Evolutionary conservation across 305 asterid species (phyloP).

Genomic region (Fraxinus greggii): DNA sequence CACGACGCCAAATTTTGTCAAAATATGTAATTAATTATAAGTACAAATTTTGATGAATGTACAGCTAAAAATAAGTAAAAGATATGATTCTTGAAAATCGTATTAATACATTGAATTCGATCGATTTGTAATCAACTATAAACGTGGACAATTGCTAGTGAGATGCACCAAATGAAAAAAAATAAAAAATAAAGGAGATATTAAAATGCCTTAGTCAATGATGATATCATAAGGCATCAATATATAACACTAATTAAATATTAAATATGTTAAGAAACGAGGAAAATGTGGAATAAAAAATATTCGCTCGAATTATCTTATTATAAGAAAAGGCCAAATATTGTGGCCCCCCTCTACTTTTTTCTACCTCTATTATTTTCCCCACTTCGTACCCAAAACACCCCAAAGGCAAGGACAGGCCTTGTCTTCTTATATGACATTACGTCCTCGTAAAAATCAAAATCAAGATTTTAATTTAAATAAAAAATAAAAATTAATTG

Average conservation of each 20-base stretch:
- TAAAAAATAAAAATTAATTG: too few relatives aligned
- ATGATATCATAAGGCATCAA: not conserved
- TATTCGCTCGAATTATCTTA: not conserved
- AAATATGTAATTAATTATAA: too few relatives aligned
- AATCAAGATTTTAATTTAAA: too few relatives aligned
- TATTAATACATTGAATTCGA: too few relatives aligned
- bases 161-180: not conserved
- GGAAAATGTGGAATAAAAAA: not conserved
- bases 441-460: not conserved
- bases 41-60: too few relatives aligned
- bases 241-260: not conserved
- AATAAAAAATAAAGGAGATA: too few relatives aligned
- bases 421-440: not conserved
- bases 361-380: not conserved
- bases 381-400: not conserved
- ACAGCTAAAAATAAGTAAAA: too few relatives aligned
- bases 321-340: not conserved
- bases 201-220: too few relatives aligned
- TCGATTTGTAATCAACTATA: too few relatives aligned
- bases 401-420: not conserved
- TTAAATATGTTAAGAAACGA: not conserved
- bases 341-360: not conserved
- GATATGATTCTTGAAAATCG: too few relatives aligned
- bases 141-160: not conserved
- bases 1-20: too few relatives aligned